Conservation (phyloP, 1,284 basidiomycete species). For the Ceratobasidium sp. region DNA sequence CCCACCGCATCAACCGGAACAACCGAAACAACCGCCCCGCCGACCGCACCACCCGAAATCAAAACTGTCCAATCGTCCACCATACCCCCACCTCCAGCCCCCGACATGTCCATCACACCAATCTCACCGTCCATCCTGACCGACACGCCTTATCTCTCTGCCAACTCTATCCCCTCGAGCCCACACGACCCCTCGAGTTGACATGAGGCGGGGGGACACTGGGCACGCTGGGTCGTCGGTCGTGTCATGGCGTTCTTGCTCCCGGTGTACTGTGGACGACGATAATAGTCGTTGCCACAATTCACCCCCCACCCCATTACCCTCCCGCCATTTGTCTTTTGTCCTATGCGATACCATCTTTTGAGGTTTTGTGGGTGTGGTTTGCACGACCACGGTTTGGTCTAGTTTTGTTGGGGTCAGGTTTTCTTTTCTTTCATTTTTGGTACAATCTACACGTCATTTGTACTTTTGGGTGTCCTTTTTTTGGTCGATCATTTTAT, state of each 20-base stretch:
- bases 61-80: too few relatives aligned
- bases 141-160: constrained; percentile 31
- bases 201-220: constrained; percentile 32
- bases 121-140: constrained; percentile 7
- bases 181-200: constrained; percentile 12
- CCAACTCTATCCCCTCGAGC: constrained; percentile 12
- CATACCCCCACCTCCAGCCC: not conserved
- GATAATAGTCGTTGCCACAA: not conserved
- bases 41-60: too few relatives aligned
- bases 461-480: constrained; percentile 15
- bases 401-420: not conserved
- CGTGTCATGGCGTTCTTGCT: constrained; percentile 24
- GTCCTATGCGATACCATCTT: not conserved
- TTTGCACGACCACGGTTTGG: too few relatives aligned
- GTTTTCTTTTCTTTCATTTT: not conserved
- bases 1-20: not conserved
- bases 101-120: not conserved
- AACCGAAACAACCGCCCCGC: not conserved
- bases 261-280: constrained; percentile 33
- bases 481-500: not conserved
- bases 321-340: not conserved
- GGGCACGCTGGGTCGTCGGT: constrained; percentile 6
- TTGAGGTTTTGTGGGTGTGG: constrained; percentile 11
- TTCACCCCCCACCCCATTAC: not conserved
- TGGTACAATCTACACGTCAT: constrained; percentile 3